Base-by-base conservation (phyloP, 2,329 filamentous ascomycete genomes). In the Macrophomina phaseolina region DNA sequence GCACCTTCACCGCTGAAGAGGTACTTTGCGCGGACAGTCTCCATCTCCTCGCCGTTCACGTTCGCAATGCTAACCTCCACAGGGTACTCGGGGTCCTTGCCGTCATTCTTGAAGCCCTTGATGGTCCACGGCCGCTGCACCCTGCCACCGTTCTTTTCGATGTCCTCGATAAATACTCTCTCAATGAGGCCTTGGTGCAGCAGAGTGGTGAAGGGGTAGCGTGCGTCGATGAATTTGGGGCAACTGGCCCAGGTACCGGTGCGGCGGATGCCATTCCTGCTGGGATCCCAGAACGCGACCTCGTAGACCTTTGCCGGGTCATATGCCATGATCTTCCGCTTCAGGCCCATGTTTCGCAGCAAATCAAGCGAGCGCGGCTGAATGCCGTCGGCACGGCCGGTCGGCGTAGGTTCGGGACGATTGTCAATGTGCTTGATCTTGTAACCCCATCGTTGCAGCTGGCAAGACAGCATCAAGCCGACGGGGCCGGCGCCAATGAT, bases 361-460 rank as follows among this genome's bases (percentile, higher is more conserved):
- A 97, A 86, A 73, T 97, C 93, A 30, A 96, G 84, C 0, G 93
- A 96, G 46, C 94, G 89, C 45, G 93, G 93, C 81, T 97, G 93
- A 67, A 97, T 96, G 69, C 93, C 93, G 79, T 97, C 93, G 66
- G 93, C 94, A 70, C 93, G 91, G 64, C 93, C 93, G 23, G 93
- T 97, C 2, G 88, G 82, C 12, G 93, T 97, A 16, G 93, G 93
- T 74, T 94, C 91, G 2, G 92, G 84, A 67, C 93, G 87, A 80
- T 96, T 97, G 81, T 97, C 94, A 75, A 97, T 93, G 80, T 97
- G 93, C 83, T 94, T 97, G 79, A 97, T 92, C 78, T 89, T 93
- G 84, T 97, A 97, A 23, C 94, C 94, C 92, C 93, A 97, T 82
- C 93, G 86, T 68, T 92, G 91, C 69, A 97, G 86, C 76, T 91